Evolutionary conservation across 352 stramenopile genomes (phyloP), one percentile per base, ranked within the genome.

Genomic region (Thalassiosira livingstoniorum): DNA sequence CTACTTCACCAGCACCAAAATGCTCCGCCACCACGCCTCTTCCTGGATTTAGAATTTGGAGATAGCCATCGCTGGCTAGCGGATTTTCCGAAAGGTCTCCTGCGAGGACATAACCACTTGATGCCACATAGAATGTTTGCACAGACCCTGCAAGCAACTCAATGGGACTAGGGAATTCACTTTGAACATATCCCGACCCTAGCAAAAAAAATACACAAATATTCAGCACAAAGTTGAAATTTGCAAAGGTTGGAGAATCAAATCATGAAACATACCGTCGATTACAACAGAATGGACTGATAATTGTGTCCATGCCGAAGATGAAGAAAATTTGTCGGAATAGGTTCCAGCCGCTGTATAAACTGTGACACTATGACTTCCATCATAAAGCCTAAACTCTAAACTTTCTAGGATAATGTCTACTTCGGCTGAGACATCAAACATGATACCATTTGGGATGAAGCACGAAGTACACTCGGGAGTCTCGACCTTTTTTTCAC

Each of bases 291-390:
- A 60, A 21, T 42, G 5, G 10, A 10, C 27, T 11, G 7, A 4
- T 32, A 75, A 43, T 65, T 65, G 53, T 27, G 66, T 65, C 66
- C 66, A 75, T 11, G 53, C 66, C 25, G 21, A 15, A n/a, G 5
- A 3, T 27, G 32, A 53, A 10, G 5, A 45, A 27, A 23, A 21
- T 10, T 53, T 64, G 23, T 34, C 7, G 27, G 34, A 21, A 32
- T 75, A 75, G 23, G 2, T 27, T 51, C 66, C 66, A 15, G 66
- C 47, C 0, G 53, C 55, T 42, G 66, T 65, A 23, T 32, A 75
- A 54, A 75, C 18, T 10, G n/a, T 66, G 5, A 75, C 31, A 54
- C 18, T n/a, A 21, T 37, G 34, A 27, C 18, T 57, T 27, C 66
- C 66, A 32, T 29, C n/a, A 27, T 53, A 53, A 5, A 51, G 32